Conservation (phyloP, 306 rosid species). For the Fragaria ananassa region DNA sequence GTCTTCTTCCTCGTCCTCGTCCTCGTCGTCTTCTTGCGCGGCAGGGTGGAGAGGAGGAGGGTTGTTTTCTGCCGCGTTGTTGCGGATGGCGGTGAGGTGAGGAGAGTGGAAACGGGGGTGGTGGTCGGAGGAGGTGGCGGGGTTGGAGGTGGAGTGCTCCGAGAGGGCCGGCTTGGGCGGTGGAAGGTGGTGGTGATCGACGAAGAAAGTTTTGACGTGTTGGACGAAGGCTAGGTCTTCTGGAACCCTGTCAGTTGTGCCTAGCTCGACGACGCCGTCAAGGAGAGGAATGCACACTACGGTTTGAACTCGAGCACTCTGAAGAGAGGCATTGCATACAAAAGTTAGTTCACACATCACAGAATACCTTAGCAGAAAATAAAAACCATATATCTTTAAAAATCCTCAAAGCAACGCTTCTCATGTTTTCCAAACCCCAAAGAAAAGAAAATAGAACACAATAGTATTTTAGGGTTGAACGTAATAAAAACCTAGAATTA, state of each 20-base stretch:
- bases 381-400: too few relatives aligned
- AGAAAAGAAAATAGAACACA: too few relatives aligned
- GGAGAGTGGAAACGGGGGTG: slow-evolving; percentile 38
- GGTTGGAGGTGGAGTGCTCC: slow-evolving; percentile 85
- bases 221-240: slow-evolving; percentile 65
- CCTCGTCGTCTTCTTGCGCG: slow-evolving; percentile 35
- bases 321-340: slow-evolving; percentile 11
- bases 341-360: background rate
- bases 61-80: slow-evolving; percentile 22
- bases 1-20: slow-evolving; percentile 38
- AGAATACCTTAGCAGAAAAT: background rate
- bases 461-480: too few relatives aligned
- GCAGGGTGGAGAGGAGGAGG: slow-evolving; percentile 24
- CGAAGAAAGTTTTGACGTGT: slow-evolving; percentile 70
- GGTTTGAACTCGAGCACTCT: slow-evolving; percentile 95
- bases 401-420: too few relatives aligned
- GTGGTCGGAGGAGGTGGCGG: slow-evolving; percentile 57
- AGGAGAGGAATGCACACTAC: slow-evolving; percentile 88
- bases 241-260: slow-evolving; percentile 73
- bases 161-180: slow-evolving; percentile 84
- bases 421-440: too few relatives aligned
- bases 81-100: slow-evolving; percentile 26
- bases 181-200: slow-evolving; percentile 36
- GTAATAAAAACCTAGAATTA: too few relatives aligned
- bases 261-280: slow-evolving; percentile 89